Base-by-base conservation (phyloP, 805 yeast genomes). In the Starmerella etchellsii region DNA sequence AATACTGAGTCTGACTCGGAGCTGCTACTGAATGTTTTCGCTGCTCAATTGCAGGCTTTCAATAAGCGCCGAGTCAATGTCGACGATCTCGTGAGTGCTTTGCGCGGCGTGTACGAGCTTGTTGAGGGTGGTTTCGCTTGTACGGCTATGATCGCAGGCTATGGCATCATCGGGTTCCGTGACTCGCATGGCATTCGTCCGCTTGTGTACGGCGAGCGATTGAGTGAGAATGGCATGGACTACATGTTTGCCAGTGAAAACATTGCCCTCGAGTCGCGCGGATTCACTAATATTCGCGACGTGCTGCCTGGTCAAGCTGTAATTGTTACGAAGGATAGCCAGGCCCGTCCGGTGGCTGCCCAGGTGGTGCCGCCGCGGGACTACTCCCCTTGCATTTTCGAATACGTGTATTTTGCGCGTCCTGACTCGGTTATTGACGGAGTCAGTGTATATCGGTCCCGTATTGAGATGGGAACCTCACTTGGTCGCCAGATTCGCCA, bases 171-270 rank as follows among this genome's bases (percentile, higher is more conserved):
- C 56, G 98, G 96, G 0, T 91, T 91, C 68, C 74, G 98, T 62
- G 98, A 91, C 63, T 95, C 98, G 26, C 78, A 88, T 57, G 98
- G 97, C 48, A 83, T 91, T 53, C 75, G 98, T 58, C 98, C 98
- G 2, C 66, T 88, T 41, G 68, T 85, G 27, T 73, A 74, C 51
- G 98, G 98, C 43, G 88, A 81, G 63, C 74, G 98, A 54, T 54
- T 61, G 32, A 74, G 75, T 50, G 63, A 62, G 7, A 76, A 81
- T 54, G 94, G 94, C 15, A 46, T 39, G 38, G 98, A 91, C 61
- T 85, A 83, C 62, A 84, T 91, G 95, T 67, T 91, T 53, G 94
- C 97, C 1, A 80, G 94, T 6, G 98, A 91, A 62, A 80, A 93
- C 42, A 95, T 91, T 41, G 98, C 87, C 2, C 69, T 91, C 51